phyloP scores from a whole-genome alignment of 208 protist species.

The Leishmania major region DNA sequence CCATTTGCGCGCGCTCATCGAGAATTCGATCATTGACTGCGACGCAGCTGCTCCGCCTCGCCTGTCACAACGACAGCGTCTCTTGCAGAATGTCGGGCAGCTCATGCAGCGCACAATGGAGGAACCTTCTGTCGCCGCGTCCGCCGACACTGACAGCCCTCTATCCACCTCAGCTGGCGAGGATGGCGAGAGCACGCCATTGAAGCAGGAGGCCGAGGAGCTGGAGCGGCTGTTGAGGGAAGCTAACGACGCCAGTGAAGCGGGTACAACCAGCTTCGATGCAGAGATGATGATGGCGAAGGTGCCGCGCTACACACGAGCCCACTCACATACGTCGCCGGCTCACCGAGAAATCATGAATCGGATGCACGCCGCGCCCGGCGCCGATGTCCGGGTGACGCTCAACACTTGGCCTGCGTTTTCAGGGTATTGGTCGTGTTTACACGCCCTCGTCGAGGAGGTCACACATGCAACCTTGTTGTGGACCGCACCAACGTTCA shows the following conservation, averaged over 20 bases:
- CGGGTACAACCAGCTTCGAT: not conserved
- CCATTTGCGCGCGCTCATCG: conserved; percentile 28
- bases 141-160: not conserved
- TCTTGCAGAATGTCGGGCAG: conserved; percentile 26
- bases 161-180: too few relatives aligned
- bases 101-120: conserved; percentile 25
- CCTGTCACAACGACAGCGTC: conserved; percentile 8
- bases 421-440: conserved; percentile 36
- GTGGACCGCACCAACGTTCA: conserved; percentile 48
- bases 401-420: conserved; percentile 16
- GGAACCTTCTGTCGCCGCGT: not conserved
- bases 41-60: not conserved
- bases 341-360: not conserved
- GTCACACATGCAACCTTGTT: conserved; percentile 12
- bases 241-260: conserved; percentile 10
- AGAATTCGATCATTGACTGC: conserved; percentile 14
- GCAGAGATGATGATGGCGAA: conserved; percentile 24
- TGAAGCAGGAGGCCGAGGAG: conserved; percentile 27
- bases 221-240: conserved; percentile 24
- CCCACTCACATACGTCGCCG: not conserved
- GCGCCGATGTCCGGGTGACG: not conserved
- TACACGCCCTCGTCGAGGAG: conserved; percentile 16
- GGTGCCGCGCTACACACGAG: conserved; percentile 19
- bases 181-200: not conserved
- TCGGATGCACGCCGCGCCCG: not conserved